Percentiles rank a stretch among this genome's conserved stretches.
Conservation (phyloP, 192 early-diverging fungal species). For the Obelidium mucronatum region DNA sequence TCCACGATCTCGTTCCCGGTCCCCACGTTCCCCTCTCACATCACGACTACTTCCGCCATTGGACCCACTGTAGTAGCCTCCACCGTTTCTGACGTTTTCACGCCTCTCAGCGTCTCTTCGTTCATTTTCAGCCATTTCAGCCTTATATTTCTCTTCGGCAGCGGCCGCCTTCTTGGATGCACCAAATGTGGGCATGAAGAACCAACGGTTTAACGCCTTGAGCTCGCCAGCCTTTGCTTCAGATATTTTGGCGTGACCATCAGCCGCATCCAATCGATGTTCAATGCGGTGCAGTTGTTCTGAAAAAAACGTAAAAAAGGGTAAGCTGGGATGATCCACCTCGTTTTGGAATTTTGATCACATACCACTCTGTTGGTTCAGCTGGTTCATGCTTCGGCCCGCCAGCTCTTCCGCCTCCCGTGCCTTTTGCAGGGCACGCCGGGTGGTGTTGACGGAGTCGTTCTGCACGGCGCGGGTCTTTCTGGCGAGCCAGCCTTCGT, state of each 20-base stretch:
- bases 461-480: slow-evolving; percentile 53
- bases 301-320: background rate
- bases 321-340: background rate
- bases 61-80: slow-evolving; percentile 28
- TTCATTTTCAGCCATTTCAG: slow-evolving; percentile 37
- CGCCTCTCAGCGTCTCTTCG: slow-evolving; percentile 15
- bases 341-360: no score
- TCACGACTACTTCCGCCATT: no score
- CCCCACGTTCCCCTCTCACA: no score
- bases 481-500: slow-evolving; percentile 45
- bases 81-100: slow-evolving; percentile 37
- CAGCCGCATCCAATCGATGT: slow-evolving; percentile 47
- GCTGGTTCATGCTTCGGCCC: slow-evolving; percentile 30
- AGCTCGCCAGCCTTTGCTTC: slow-evolving; percentile 56
- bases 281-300: slow-evolving; percentile 59
- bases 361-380: slow-evolving; percentile 49
- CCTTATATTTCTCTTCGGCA: slow-evolving; percentile 43
- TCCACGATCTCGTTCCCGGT: no score
- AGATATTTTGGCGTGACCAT: slow-evolving; percentile 45
- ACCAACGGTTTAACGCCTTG: slow-evolving; percentile 56
- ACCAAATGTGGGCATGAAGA: slow-evolving; percentile 59
- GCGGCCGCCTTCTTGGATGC: slow-evolving; percentile 42
- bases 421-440: slow-evolving; percentile 49
- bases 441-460: slow-evolving; percentile 51
- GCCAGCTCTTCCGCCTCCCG: slow-evolving; percentile 47